These are phyloP conservation scores for Rhizophagus clarus DNA, from an alignment of 192 early-diverging fungal genomes.

Conservation along the genomic window DNA sequence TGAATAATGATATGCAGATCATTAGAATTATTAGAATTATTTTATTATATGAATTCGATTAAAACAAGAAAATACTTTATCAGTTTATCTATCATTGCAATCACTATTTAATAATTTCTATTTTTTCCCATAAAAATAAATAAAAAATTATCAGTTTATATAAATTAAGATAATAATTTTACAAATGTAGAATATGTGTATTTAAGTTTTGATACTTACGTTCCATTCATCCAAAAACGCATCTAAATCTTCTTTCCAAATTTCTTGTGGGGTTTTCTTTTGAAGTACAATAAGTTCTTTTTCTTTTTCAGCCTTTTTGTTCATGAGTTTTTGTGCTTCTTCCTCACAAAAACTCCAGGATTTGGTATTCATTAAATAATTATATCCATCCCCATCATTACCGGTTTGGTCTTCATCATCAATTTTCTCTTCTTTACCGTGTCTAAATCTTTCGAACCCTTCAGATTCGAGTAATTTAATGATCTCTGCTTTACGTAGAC, in stretches of 20 bases:
- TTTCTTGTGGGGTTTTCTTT: constrained; percentile 61
- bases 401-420: too few species aligned
- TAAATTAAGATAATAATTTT: too few species aligned
- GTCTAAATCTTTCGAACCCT: neutral
- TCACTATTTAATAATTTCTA: too few species aligned
- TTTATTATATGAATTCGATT: too few species aligned
- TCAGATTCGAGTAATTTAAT: constrained; percentile 65
- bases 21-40: too few species aligned
- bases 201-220: constrained; percentile 38
- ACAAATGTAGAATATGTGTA: too few species aligned
- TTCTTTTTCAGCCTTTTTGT: constrained; percentile 66
- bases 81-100: too few species aligned
- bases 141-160: too few species aligned
- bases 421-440: neutral
- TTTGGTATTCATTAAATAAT: constrained; percentile 15
- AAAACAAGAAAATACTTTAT: too few species aligned
- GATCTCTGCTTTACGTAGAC: constrained; percentile 80
- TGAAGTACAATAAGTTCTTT: constrained; percentile 67
- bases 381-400: neutral
- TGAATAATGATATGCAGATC: too few species aligned
- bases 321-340: constrained; percentile 67
- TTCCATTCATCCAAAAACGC: constrained; percentile 84
- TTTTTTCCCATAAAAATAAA: too few species aligned
- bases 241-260: constrained; percentile 90
- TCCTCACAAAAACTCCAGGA: neutral